Evolutionary conservation across 148 eudicot genomes (phyloP).

Genomic region (Amaranthus cruentus): DNA sequence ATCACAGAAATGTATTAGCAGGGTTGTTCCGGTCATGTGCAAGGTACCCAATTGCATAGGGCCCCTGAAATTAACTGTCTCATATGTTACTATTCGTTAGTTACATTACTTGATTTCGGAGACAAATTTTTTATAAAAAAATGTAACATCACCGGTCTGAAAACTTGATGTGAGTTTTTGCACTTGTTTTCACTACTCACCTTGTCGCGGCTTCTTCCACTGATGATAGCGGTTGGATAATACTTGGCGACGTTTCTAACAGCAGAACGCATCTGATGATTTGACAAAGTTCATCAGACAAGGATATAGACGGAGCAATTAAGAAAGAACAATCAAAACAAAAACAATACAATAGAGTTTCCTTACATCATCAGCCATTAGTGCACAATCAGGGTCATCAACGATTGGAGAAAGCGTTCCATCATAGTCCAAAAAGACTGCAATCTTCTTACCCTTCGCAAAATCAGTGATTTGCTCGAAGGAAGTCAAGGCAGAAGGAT

Average conservation of each 20-base stretch:
- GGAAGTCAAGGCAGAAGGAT: constrained; percentile 63
- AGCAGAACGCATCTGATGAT: constrained; percentile 59
- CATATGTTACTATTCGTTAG: too few species aligned
- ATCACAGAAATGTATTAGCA: too few species aligned
- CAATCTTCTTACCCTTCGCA: constrained; percentile 54
- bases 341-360: neutral
- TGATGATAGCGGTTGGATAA: constrained; percentile 75
- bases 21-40: too few species aligned
- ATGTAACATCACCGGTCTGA: neutral
- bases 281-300: neutral
- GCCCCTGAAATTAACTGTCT: too few species aligned
- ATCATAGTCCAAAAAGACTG: constrained; percentile 73
- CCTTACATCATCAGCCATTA: constrained; percentile 58
- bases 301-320: neutral
- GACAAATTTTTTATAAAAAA: neutral
- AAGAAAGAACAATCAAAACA: neutral
- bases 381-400: constrained; percentile 78
- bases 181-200: constrained; percentile 20
- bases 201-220: constrained; percentile 85
- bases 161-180: too few species aligned
- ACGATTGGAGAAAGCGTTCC: constrained; percentile 86
- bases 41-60: too few species aligned
- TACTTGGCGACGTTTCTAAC: constrained; percentile 59
- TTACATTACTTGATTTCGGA: too few species aligned
- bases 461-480: constrained; percentile 36